These are phyloP conservation scores for Tuber calosporum DNA, from an alignment of 495 filamentous ascomycete genomes.

Conservation along the genomic window DNA sequence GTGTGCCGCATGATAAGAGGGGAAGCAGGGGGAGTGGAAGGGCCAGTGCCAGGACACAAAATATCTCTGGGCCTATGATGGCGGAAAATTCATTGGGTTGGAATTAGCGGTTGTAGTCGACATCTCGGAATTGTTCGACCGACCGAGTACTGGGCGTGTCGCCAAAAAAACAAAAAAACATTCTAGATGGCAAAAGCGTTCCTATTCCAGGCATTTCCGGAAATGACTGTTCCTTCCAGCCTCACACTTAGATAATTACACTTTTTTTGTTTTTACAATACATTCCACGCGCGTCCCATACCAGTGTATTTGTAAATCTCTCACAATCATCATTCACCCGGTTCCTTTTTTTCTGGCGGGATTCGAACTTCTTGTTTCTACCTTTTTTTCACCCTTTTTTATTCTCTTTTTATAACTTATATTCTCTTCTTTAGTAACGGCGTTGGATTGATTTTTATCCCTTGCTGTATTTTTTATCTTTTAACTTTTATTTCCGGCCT, in stretches of 20 bases:
- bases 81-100: conserved; percentile 96
- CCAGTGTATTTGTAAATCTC: background rate
- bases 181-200: conserved; percentile 21
- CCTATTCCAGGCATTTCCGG: conserved; percentile 25
- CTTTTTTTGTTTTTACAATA: background rate
- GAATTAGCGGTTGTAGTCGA: conserved; percentile 57
- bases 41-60: conserved; percentile 62
- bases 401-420: conserved; percentile 5
- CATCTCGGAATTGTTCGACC: background rate
- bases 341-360: background rate
- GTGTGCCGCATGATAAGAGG: conserved; percentile 54
- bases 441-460: conserved; percentile 34
- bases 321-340: conserved; percentile 1
- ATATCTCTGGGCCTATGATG: conserved; percentile 79
- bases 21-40: conserved; percentile 63
- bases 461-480: conserved; percentile 7
- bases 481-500: conserved; percentile 7
- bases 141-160: background rate
- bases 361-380: conserved; percentile 27
- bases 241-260: conserved; percentile 3
- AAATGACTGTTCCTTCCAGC: conserved; percentile 19
- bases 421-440: conserved; percentile 15
- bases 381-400: conserved; percentile 19
- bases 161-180: conserved; percentile 17
- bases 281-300: background rate